These are phyloP conservation scores for Colletotrichum sp. DNA, from an alignment of 2,329 filamentous ascomycete species.

Conservation along the genomic window DNA sequence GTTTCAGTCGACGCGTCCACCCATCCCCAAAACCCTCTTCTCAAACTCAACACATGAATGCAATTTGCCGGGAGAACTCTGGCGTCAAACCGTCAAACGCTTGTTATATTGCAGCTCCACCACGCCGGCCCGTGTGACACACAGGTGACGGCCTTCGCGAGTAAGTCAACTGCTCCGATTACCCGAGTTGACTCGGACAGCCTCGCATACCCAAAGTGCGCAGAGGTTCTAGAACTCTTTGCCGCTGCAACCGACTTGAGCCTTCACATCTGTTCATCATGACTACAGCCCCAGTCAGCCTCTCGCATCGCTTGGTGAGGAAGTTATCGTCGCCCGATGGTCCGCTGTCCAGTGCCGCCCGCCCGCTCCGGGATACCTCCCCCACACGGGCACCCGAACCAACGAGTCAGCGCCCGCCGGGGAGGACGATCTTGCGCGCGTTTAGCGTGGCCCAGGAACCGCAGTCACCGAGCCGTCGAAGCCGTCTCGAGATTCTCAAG, in stretches of 20 bases:
- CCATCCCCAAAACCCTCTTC: not conserved
- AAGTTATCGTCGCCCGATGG: not conserved
- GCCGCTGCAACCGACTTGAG: not conserved
- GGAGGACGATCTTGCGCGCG: not conserved
- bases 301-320: not conserved
- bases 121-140: not conserved
- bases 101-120: not conserved
- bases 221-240: not conserved
- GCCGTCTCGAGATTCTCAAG: fast-evolving
- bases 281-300: fast-evolving
- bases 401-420: not conserved
- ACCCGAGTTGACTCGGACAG: not conserved
- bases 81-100: not conserved
- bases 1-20: not conserved
- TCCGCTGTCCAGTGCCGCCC: not conserved
- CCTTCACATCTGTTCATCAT: not conserved
- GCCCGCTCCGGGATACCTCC: not conserved
- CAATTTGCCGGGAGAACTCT: not conserved
- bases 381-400: not conserved
- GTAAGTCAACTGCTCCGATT: not conserved
- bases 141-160: not conserved
- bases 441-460: not conserved
- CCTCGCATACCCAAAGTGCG: not conserved
- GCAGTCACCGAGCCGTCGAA: not conserved
- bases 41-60: not conserved